Evolutionary conservation across 306 rosid species (phyloP), one percentile per base, ranked within the genome.

Genomic region (Fagus sylvatica): DNA sequence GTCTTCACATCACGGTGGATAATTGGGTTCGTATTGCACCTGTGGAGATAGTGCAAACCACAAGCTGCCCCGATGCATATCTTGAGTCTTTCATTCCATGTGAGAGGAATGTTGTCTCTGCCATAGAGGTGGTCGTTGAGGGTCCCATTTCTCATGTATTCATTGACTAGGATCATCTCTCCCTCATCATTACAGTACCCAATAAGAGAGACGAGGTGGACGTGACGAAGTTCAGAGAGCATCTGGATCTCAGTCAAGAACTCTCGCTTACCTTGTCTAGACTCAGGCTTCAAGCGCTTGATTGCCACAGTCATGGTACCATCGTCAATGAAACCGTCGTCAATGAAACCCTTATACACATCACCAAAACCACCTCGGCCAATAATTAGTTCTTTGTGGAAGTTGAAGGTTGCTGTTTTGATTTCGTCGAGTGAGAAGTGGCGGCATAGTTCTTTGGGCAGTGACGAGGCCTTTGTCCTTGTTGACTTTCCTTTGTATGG

Each of bases 1-100:
- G 91, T 83, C 83, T 87, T 87, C 74, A 89, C 73, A 36, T 89
- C 89, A 0, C 89, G 81, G 68, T 89, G 91, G 68, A 89, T 89
- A 70, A 89, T 74, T 0, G 81, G 75, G 37, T 80, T 71, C 56
- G 28, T 71, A 28, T 37, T 56, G 49, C 93, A 84, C 1, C 78
- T 83, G 61, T 85, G 93, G 17, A 89, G 86, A 69, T 89, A 89
- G 80, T 87, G 80, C 10, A 89, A 32, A 30, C 93, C 93, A 59
- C 83, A n/a, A n/a, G 91, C 90, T 17, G 91, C 83, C 54, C 81
- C 91, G 3, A 77, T 6, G 72, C 89, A 87, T 55, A 89, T 85
- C 3, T 75, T 28, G 1, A 87, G 84, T 53, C 91, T 82, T 54
- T 76, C 83, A 73, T 69, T 85, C 88, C 88, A 89, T 1, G 87